Conservation (phyloP, 2,329 filamentous ascomycete species). For the Paraconiothyrium brasiliense region DNA sequence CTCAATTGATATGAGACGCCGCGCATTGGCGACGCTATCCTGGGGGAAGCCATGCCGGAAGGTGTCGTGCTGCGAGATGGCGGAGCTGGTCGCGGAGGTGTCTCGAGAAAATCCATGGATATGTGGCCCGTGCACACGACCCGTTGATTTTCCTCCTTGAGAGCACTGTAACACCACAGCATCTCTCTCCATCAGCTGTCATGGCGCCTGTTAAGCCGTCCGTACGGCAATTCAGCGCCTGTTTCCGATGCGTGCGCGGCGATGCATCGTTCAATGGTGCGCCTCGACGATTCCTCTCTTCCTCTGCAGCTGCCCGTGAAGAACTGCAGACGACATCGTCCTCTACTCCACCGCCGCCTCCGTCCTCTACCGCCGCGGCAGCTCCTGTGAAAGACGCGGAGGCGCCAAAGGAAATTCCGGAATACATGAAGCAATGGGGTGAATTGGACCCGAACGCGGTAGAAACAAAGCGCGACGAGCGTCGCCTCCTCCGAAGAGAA, state of each 20-base stretch:
- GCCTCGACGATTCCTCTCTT: conserved; percentile 58
- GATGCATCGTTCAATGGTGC: conserved; percentile 38
- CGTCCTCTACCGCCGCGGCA: conserved; percentile 25
- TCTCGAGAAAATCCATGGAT: conserved; percentile 26
- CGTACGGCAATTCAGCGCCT: conserved; percentile 44
- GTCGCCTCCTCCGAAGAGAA: conserved; percentile 72
- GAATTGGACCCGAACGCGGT: conserved; percentile 45
- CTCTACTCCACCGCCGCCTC: conserved; percentile 31
- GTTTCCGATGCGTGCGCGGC: conserved; percentile 47
- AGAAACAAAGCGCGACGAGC: conserved; percentile 64
- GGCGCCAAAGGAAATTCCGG: conserved; percentile 27
- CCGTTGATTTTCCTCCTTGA: conserved; percentile 33
- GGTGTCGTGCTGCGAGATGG: conserved; percentile 31
- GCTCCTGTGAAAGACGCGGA: conserved; percentile 24
- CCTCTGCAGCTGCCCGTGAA: conserved; percentile 54
- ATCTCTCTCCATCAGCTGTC: conserved; percentile 22
- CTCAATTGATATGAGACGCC: conserved; percentile 43
- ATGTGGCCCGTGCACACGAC: conserved; percentile 21
- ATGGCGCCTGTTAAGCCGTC: conserved; percentile 49
- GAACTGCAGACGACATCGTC: conserved; percentile 52
- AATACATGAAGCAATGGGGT: conserved; percentile 50
- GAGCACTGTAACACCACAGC: conserved; percentile 20
- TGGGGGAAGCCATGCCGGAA: conserved; percentile 53
- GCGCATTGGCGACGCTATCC: conserved; percentile 49
- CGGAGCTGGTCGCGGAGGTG: conserved; percentile 43